A percentile compares a stretch with the other conserved stretches of the same genome.
Conservation (phyloP, 2,329 filamentous ascomycete genomes). For the Aspergillus carbonarius region DNA sequence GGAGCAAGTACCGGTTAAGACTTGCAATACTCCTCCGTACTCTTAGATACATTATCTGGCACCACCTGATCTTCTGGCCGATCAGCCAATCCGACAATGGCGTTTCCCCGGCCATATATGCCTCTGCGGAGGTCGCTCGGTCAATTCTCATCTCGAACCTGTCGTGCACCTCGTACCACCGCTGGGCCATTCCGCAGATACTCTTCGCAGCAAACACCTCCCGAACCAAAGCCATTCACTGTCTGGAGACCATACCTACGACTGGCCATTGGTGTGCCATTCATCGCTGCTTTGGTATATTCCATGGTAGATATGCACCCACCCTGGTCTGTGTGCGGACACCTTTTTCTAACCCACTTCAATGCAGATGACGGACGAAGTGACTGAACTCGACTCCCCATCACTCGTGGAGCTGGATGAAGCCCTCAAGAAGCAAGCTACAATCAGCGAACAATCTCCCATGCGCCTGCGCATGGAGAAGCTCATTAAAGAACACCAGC, state of each 20-base stretch:
- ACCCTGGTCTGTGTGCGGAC: not conserved
- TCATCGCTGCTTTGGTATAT: conserved; percentile 51
- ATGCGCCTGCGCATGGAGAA: conserved; percentile 98
- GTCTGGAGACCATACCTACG: conserved; percentile 50
- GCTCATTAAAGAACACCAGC: conserved; percentile 90
- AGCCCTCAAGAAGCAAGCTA: conserved; percentile 73
- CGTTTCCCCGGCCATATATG: conserved; percentile 32
- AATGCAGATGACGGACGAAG: conserved; percentile 37
- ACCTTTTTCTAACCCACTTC: conserved; percentile 7
- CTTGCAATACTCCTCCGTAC: not conserved
- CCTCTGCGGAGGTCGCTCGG: conserved; percentile 35
- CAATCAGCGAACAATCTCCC: conserved; percentile 73
- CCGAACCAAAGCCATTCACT: conserved; percentile 29
- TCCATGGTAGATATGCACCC: conserved; percentile 46
- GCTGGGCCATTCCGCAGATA: conserved; percentile 27
- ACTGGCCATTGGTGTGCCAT: conserved; percentile 50
- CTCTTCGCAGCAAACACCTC: conserved; percentile 24
- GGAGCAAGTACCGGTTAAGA: not conserved
- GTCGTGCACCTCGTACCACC: conserved; percentile 21
- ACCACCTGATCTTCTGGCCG: conserved; percentile 17
- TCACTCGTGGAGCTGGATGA: conserved; percentile 83
- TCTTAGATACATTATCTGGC: not conserved
- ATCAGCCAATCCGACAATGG: conserved; percentile 31
- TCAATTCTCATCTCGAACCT: conserved; percentile 25
- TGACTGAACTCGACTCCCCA: conserved; percentile 45